Evolutionary conservation across 2,329 filamentous ascomycete genomes (phyloP), one percentile per base, ranked within the genome.

Genomic region (Macrophomina pseudophaseolina): DNA sequence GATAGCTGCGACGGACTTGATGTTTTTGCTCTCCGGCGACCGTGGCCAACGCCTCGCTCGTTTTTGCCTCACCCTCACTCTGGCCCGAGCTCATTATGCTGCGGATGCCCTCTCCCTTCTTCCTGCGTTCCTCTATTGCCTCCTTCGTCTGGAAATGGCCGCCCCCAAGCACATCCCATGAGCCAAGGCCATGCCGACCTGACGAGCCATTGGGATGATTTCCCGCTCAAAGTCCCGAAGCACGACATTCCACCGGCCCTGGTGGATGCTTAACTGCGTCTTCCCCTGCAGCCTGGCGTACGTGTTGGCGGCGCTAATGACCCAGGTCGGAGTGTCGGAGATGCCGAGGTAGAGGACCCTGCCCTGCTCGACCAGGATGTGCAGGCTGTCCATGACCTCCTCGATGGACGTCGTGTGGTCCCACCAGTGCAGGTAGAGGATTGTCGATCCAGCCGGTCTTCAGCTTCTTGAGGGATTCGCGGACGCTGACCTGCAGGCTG

Each of bases 401-500:
- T 79, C 76, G 42, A 83, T 76, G 3, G 76, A 77, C 11, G 78
- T 79, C 1, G 78, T 76, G 66, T 72, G 77, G 70, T 82, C 80
- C 79, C 79, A 82, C 68, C 78, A 73, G 67, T 81, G 80, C 11
- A 76, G 52, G 66, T 77, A 78, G 62, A 73, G 75, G 7, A 78
- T 52, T 52, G 72, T 93, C 90, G 66, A 92, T 87, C 72, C 91
- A 93, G 64, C 86, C 83, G 0, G 89, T 91, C 76, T 88, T 83
- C 62, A 89, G 82, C 78, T 87, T 90, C 65, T 73, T 78, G 18
- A 82, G 68, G 5, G 74, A 78, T 8, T 75, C 76, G 30, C 78
- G 76, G 5, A 82, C 68, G 35, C 76, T 78, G 46, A 79, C 58
- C 16, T 73, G 74, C n/a, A 82, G 73, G 12, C 72, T 75, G 67